Conservation (phyloP, 2,329 filamentous ascomycete genomes). For the Raffaelea arxii region DNA sequence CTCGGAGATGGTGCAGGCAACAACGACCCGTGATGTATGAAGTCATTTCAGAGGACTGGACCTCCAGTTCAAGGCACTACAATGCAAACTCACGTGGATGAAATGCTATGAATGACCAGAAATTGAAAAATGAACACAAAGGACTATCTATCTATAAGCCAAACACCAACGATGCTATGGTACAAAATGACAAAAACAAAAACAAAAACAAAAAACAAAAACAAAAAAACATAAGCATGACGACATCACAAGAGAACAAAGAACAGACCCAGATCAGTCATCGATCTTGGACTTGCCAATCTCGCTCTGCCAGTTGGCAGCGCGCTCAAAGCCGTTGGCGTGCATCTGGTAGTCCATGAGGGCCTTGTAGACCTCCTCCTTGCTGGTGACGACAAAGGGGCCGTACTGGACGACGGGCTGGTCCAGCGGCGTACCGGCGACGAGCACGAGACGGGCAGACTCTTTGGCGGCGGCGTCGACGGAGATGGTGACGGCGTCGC, state of each 20-base stretch:
- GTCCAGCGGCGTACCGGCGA: slow-evolving; percentile 71
- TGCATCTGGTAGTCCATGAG: slow-evolving; percentile 65
- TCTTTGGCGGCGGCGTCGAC: slow-evolving; percentile 57
- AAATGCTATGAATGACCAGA: no score
- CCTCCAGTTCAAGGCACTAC: no score
- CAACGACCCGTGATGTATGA: no score
- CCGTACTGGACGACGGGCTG: slow-evolving; percentile 78
- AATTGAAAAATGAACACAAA: no score
- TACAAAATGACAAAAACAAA: no score
- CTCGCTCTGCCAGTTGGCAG: slow-evolving; percentile 70
- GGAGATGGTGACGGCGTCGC: slow-evolving; percentile 63
- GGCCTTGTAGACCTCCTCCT: slow-evolving; percentile 67
- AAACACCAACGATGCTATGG: no score
- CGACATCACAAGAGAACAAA: no score
- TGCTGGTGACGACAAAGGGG: slow-evolving; percentile 67
- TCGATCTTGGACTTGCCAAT: slow-evolving; percentile 68
- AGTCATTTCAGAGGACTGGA: no score
- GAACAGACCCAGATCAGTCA: no score
- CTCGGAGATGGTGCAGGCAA: no score
- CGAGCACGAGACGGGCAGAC: slow-evolving; percentile 52
- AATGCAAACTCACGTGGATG: no score
- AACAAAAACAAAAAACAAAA: not conserved
- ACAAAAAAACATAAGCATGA: slow-evolving; percentile 1
- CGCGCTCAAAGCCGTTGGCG: slow-evolving; percentile 71
- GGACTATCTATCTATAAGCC: no score